Conservation (phyloP, 306 rosid species). For the Vigna mungo region DNA sequence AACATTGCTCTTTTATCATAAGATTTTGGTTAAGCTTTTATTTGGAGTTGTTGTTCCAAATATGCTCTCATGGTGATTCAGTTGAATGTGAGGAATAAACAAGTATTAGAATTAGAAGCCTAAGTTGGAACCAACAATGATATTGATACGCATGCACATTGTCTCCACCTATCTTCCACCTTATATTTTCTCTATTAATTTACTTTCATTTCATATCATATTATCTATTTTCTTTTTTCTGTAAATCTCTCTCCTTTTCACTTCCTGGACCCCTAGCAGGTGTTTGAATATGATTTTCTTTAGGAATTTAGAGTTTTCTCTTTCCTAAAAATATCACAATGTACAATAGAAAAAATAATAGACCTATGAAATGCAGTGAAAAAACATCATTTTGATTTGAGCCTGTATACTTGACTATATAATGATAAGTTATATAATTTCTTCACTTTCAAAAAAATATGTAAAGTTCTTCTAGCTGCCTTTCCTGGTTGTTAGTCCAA, state of each 20-base stretch:
- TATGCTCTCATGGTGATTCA: not conserved
- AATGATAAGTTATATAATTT: slow-evolving; percentile 5
- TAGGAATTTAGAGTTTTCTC: not conserved
- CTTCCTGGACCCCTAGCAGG: not conserved
- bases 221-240: not conserved
- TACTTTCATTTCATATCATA: not conserved
- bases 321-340: not conserved
- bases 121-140: not conserved
- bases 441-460: not conserved
- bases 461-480: not conserved
- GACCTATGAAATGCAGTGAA: not conserved
- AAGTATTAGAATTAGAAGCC: not conserved
- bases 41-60: slow-evolving; percentile 4
- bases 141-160: not conserved
- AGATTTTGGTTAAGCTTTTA: slow-evolving; percentile 23
- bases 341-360: not conserved
- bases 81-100: slow-evolving; percentile 3
- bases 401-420: not conserved
- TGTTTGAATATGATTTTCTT: not conserved
- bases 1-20: not conserved
- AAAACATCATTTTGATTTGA: not conserved
- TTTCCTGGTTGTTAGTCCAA: slow-evolving; percentile 1
- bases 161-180: not conserved
- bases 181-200: not conserved
- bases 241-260: not conserved